Conservation (phyloP, 176 grass and related monocot genomes). For the Zoysia japonica region DNA sequence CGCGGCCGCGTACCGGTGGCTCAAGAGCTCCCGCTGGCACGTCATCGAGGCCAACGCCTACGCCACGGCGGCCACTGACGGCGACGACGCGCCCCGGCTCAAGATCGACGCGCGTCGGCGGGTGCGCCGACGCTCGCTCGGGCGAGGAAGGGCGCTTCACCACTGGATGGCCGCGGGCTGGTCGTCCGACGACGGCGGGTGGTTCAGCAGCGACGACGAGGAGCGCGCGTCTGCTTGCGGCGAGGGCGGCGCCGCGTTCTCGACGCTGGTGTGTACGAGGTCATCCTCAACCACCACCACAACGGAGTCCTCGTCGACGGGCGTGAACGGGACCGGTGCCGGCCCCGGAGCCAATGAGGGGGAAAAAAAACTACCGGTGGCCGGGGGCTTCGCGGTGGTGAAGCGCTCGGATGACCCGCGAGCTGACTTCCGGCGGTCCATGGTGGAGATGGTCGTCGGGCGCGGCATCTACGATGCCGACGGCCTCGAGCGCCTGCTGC, state of each 20-base stretch:
- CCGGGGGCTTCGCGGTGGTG: constrained; percentile 75
- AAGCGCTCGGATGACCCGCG: constrained; percentile 83
- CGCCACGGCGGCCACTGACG: constrained; percentile 24
- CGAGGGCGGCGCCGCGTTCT: neutral
- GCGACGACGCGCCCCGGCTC: constrained; percentile 44
- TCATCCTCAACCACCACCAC: constrained; percentile 20
- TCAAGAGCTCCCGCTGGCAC: constrained; percentile 78
- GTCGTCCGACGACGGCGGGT: constrained; percentile 71
- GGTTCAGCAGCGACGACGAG: constrained; percentile 79
- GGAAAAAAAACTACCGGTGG: neutral
- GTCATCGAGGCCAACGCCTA: constrained; percentile 50
- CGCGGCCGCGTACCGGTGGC: constrained; percentile 68
- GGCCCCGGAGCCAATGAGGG: neutral
- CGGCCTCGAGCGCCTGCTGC: constrained; percentile 73
- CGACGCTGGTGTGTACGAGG: constrained; percentile 22
- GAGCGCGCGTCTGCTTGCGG: constrained; percentile 12
- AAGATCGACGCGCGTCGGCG: constrained; percentile 61
- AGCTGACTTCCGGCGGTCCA: constrained; percentile 78
- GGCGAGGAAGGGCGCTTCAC: constrained; percentile 1
- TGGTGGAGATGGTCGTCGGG: constrained; percentile 87
- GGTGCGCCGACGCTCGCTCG: constrained; percentile 35
- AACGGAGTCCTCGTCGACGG: constrained; percentile 56
- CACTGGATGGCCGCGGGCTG: constrained; percentile 43
- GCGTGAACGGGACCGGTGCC: constrained; percentile 12
- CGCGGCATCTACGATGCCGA: constrained; percentile 74